These are phyloP conservation scores for Oryza glaberrima DNA, from an alignment of 176 grass and related monocot genomes.

Conservation along the genomic window DNA sequence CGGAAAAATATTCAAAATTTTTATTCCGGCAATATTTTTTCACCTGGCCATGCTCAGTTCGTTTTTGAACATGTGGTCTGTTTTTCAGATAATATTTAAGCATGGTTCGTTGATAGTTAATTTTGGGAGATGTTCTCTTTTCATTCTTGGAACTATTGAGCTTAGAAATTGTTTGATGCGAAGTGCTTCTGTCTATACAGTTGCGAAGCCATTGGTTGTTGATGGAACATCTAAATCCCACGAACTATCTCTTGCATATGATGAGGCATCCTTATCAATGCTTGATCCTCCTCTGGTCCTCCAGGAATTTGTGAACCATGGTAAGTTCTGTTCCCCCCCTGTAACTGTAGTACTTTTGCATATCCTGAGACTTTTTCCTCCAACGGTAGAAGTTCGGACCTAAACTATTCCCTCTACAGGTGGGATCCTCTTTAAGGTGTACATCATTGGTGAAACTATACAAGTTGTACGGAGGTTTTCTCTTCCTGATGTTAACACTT, in stretches of 20 bases:
- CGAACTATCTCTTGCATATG: constrained; percentile 74
- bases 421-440: constrained; percentile 85
- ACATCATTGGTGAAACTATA: constrained; percentile 72
- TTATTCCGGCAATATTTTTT: neutral
- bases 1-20: neutral
- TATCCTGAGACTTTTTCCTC: neutral
- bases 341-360: neutral
- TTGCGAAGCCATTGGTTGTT: constrained; percentile 74
- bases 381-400: constrained; percentile 27
- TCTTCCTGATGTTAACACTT: constrained; percentile 67
- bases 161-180: constrained; percentile 18
- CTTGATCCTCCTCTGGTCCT: constrained; percentile 79
- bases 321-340: constrained; percentile 34
- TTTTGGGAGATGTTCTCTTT: neutral
- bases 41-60: neutral
- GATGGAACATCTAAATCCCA: constrained; percentile 80
- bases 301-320: constrained; percentile 86
- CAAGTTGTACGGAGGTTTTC: constrained; percentile 72
- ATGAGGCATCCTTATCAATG: constrained; percentile 68
- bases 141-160: constrained; percentile 14
- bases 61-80: neutral
- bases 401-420: constrained; percentile 49
- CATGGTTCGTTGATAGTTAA: neutral
- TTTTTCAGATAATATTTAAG: neutral
- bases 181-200: constrained; percentile 49